Evolutionary conservation across 768 basidiomycete genomes (phyloP).

Genomic region (Termitomyces sp.): DNA sequence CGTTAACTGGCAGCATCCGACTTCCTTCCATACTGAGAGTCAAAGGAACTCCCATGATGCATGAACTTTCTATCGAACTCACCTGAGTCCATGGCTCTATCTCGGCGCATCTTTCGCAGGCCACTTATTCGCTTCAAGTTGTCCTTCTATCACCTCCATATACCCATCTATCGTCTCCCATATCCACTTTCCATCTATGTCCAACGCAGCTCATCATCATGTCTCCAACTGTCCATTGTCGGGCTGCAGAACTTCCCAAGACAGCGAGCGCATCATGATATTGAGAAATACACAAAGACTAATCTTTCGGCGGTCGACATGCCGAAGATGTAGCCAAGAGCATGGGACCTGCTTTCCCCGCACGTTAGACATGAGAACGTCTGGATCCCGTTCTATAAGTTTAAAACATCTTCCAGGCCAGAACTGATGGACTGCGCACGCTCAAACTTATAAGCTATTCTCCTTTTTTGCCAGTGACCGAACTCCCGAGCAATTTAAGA

Average conservation of each 20-base stretch:
- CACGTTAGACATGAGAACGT: not conserved
- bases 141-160: too few species aligned
- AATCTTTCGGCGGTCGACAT: not conserved
- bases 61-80: not conserved
- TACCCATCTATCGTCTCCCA: too few species aligned
- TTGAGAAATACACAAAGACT: not conserved
- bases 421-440: not conserved
- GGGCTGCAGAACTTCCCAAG: not conserved
- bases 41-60: not conserved
- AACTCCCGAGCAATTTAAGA: not conserved
- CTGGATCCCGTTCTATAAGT: slow-evolving; percentile 1
- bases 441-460: not conserved
- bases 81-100: not conserved
- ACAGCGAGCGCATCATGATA: too few species aligned
- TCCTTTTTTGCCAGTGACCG: not conserved
- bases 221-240: not conserved
- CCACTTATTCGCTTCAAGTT: too few species aligned
- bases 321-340: not conserved
- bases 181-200: too few species aligned
- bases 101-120: not conserved
- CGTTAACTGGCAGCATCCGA: not conserved
- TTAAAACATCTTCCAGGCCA: not conserved
- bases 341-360: not conserved
- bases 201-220: too few species aligned
- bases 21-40: not conserved